Conservation (phyloP, 495 filamentous ascomycete genomes). For the Penicillium pancosmium region DNA sequence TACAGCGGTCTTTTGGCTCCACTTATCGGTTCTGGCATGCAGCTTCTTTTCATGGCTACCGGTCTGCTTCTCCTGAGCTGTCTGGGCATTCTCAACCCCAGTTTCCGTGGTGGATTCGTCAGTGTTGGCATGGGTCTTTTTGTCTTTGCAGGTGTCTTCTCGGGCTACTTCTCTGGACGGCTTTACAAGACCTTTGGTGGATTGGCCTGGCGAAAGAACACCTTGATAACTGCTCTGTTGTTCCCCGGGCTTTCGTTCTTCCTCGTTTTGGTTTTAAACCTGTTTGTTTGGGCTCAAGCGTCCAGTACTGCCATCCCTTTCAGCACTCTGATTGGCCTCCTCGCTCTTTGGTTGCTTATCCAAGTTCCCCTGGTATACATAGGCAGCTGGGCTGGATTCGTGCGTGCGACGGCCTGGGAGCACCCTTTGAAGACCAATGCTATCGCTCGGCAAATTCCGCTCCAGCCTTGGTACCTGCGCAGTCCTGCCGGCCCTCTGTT, state of each 20-base stretch:
- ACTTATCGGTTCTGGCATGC: slow-evolving; percentile 85
- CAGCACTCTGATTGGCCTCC: slow-evolving; percentile 74
- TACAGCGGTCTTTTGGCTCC: slow-evolving; percentile 81
- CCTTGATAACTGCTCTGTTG: slow-evolving; percentile 78
- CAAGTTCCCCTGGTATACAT: slow-evolving; percentile 88
- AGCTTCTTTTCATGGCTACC: slow-evolving; percentile 83
- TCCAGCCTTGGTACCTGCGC: slow-evolving; percentile 78
- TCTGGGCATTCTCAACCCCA: slow-evolving; percentile 84
- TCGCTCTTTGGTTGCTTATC: slow-evolving; percentile 84
- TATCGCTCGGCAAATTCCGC: slow-evolving; percentile 75
- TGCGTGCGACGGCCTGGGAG: slow-evolving; percentile 69
- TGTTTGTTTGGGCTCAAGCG: slow-evolving; percentile 93
- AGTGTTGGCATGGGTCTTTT: slow-evolving; percentile 86
- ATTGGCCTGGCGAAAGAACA: slow-evolving; percentile 76
- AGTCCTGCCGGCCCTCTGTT: slow-evolving; percentile 64
- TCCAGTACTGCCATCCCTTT: slow-evolving; percentile 92
- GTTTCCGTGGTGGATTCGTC: slow-evolving; percentile 89
- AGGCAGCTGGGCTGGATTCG: slow-evolving; percentile 80
- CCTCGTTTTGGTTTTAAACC: slow-evolving; percentile 81
- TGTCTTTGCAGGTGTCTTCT: slow-evolving; percentile 85
- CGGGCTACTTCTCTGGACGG: slow-evolving; percentile 87
- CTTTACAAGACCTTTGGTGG: slow-evolving; percentile 90
- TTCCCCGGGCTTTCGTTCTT: slow-evolving; percentile 83
- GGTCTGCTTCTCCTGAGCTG: slow-evolving; percentile 80
- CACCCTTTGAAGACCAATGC: slow-evolving; percentile 83